Base-by-base conservation (phyloP, 2,329 filamentous ascomycete genomes). In the Leptographium flavum region DNA sequence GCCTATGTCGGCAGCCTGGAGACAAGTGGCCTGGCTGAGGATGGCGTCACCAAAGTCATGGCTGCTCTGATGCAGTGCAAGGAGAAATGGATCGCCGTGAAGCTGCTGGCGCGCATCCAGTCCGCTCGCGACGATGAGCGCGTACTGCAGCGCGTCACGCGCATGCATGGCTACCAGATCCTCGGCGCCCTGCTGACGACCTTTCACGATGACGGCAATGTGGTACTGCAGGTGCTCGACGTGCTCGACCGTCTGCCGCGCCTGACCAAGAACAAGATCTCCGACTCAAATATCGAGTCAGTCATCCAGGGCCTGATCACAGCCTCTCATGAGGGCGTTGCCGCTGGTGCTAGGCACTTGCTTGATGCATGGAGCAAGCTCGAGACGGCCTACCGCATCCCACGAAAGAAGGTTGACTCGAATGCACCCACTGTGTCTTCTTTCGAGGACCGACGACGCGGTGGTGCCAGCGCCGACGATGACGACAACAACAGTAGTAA, bases 81-180 rank as follows among this genome's bases (percentile, higher is more conserved):
- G 64, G 92, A 98, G 70, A 95, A 95, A 64, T 98, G 92, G 92
- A 95, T 98, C 62, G 87, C 86, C 3, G 87, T 95, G 64, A 96
- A 96, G 65, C 70, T 98, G 46, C 75, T 98, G 48, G 76, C 81
- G 53, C 88, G 92, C 43, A 87, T 98, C 50, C 86, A 94, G 62
- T 74, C 76, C 35, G 88, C 83, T 58, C 17, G 48, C 13, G 76
- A 90, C 41, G 87, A 95, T 54, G 87, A 94, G 57, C 79, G 79
- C 51, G 86, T 95, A 46, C 79, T 85, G 49, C 85, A 92, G 61
- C 79, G 83, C 43, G 87, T 96, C 33, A 84, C 95, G 58, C 85
- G 86, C 56, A 93, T 96, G 82, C 92, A 96, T 67, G 92, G 90
- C 43, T 98, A 98, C 61, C 83, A 90, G 58, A 94, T 95, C 52